These are phyloP conservation scores for Takashimella tepidaria DNA, from an alignment of 1,284 basidiomycete species.

Conservation along the genomic window DNA sequence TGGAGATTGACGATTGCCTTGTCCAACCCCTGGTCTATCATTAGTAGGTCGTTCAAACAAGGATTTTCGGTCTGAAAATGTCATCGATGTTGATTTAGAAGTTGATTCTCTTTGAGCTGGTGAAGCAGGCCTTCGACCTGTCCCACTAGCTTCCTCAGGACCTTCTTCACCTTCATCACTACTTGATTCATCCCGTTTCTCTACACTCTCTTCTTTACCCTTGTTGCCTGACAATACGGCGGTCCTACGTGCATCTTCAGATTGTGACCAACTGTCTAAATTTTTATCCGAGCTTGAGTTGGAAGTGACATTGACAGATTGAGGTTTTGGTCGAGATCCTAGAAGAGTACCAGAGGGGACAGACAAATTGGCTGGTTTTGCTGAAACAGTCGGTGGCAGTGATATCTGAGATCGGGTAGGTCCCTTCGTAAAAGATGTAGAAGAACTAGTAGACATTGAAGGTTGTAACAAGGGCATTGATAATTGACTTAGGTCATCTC, in stretches of 20 bases:
- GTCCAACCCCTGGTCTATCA: background rate
- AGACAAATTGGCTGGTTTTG: background rate
- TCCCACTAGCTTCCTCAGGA: conserved; percentile 23
- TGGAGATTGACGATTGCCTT: background rate
- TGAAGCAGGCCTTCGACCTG: conserved; percentile 2
- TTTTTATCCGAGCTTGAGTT: too few species aligned
- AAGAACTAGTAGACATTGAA: background rate
- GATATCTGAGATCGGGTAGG: too few species aligned
- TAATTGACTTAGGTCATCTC: background rate
- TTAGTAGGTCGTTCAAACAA: conserved; percentile 3
- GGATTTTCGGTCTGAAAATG: background rate
- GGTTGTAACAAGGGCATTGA: background rate
- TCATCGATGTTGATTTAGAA: conserved; percentile 3
- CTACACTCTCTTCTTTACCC: background rate
- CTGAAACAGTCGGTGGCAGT: background rate
- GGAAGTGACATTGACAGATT: conserved; percentile 1
- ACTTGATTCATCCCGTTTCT: conserved; percentile 17
- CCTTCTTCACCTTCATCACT: conserved; percentile 34
- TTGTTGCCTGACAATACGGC: background rate
- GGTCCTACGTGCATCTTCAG: conserved; percentile 9
- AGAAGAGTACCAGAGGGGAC: too few species aligned
- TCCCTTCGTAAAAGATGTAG: background rate
- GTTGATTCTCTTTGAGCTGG: conserved; percentile 7
- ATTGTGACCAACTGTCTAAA: conserved; percentile 34
- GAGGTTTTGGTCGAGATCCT: background rate